phyloP scores from a whole-genome alignment of 2,329 filamentous ascomycete species.

The Ceratocystiopsis sp. region DNA sequence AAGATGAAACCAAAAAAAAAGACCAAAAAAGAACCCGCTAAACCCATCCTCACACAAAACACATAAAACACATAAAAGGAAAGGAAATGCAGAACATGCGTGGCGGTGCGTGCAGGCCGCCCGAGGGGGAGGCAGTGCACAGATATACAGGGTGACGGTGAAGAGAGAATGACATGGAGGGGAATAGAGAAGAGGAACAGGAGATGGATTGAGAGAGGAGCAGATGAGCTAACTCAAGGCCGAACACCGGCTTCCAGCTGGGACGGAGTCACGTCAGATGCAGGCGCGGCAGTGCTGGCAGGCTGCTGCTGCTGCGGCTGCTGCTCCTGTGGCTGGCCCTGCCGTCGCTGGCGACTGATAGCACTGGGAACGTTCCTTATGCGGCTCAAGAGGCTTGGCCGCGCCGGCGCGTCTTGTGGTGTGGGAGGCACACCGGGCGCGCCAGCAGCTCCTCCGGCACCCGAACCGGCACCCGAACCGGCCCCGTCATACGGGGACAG shows the following conservation, averaged over 20 bases:
- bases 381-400: too few species aligned
- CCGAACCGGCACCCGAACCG: too few species aligned
- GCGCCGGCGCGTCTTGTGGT: too few species aligned
- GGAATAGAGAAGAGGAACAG: background rate
- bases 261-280: constrained; percentile 14
- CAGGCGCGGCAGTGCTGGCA: constrained; percentile 12
- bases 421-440: too few species aligned
- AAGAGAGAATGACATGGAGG: background rate
- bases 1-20: background rate
- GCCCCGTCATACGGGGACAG: too few species aligned
- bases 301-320: background rate
- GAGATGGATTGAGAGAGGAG: background rate
- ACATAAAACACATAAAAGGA: background rate
- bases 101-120: background rate
- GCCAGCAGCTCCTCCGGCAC: too few species aligned
- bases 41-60: background rate
- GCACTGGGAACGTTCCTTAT: too few species aligned
- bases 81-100: background rate
- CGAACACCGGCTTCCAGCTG: constrained; percentile 20
- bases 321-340: too few species aligned
- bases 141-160: background rate
- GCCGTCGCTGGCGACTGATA: too few species aligned
- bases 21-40: background rate
- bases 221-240: too few species aligned
- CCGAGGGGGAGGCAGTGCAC: background rate